These are phyloP conservation scores for Conoideocrella luteorostrata DNA, from an alignment of 2,329 filamentous ascomycete species.

Conservation along the genomic window DNA sequence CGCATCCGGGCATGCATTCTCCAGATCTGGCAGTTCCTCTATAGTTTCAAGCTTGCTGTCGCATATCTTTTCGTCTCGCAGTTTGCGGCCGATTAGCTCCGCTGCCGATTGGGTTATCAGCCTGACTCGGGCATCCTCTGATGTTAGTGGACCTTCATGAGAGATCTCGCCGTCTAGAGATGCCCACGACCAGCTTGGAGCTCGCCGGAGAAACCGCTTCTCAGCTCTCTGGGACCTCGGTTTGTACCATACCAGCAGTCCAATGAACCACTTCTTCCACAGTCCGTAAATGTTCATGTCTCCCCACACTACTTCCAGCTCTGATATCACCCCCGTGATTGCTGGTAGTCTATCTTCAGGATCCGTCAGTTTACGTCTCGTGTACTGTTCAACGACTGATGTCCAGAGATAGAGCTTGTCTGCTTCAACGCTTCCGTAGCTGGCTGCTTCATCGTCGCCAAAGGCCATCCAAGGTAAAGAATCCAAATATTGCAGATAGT, in stretches of 20 bases:
- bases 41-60: background rate
- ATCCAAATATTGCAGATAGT: background rate
- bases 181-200: background rate
- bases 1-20: background rate
- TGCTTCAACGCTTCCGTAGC: background rate
- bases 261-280: background rate
- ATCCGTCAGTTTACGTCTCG: background rate
- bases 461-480: background rate
- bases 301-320: background rate
- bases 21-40: background rate
- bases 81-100: background rate
- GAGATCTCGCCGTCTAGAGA: background rate
- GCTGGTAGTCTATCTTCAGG: background rate
- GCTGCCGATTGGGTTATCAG: background rate
- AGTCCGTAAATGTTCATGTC: background rate
- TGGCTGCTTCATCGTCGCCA: background rate
- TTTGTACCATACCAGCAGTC: background rate
- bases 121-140: background rate
- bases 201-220: background rate
- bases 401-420: background rate
- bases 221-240: background rate
- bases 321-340: background rate
- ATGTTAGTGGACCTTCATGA: background rate
- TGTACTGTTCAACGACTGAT: background rate
- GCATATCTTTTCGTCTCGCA: background rate